Conservation (phyloP, 2,329 filamentous ascomycete genomes). For the Sporothrix dimorphospora region DNA sequence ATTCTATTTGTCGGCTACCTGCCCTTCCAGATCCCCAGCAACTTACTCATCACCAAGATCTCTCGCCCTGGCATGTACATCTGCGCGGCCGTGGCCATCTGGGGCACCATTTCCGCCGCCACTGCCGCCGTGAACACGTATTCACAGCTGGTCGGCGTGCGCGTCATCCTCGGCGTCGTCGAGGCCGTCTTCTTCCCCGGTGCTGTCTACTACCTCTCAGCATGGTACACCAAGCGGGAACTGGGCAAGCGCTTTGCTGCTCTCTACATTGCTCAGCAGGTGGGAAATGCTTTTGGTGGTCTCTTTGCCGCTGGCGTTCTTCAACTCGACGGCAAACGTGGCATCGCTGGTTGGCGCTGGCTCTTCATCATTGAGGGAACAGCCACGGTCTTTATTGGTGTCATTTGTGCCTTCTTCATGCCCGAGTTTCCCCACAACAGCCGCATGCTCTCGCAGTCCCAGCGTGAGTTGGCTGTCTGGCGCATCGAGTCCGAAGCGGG, state of each 20-base stretch:
- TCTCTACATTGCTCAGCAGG: constrained; percentile 63
- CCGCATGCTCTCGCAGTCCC: constrained; percentile 39
- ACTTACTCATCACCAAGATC: constrained; percentile 44
- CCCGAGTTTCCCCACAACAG: constrained; percentile 47
- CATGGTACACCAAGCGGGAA: constrained; percentile 47
- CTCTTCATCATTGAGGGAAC: constrained; percentile 52
- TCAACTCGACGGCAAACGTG: constrained; percentile 49
- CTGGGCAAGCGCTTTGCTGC: constrained; percentile 44
- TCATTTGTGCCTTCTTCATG: constrained; percentile 43
- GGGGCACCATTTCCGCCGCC: constrained; percentile 36
- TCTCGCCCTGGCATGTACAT: constrained; percentile 31
- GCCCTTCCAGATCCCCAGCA: constrained; percentile 63
- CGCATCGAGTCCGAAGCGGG: constrained; percentile 42
- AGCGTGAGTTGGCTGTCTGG: constrained; percentile 42
- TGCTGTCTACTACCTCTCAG: constrained; percentile 49
- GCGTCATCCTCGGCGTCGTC: constrained; percentile 29
- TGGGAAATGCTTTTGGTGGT: constrained; percentile 56
- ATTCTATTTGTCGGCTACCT: constrained; percentile 68
- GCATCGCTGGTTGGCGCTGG: constrained; percentile 57
- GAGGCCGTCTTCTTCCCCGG: constrained; percentile 26
- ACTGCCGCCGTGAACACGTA: constrained; percentile 44
- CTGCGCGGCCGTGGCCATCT: constrained; percentile 26
- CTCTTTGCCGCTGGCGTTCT: constrained; percentile 54
- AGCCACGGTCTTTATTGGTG: constrained; percentile 47
- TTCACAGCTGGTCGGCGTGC: constrained; percentile 37